These are phyloP conservation scores for Microthyrium microscopicum DNA, from an alignment of 2,329 filamentous ascomycete genomes.

Conservation along the genomic window DNA sequence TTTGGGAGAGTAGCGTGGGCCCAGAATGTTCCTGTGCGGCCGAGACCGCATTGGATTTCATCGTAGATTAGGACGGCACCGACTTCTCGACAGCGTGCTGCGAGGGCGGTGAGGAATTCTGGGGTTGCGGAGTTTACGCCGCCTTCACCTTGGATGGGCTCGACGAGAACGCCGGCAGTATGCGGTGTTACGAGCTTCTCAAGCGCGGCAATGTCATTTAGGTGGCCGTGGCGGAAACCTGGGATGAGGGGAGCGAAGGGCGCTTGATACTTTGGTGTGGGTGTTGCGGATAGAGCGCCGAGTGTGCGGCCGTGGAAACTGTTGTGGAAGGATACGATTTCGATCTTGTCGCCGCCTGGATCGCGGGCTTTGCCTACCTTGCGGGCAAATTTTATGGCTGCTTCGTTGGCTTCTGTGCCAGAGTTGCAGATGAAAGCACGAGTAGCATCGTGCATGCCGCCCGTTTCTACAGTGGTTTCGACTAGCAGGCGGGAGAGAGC, in stretches of 20 bases:
- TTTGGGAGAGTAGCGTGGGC: slow-evolving; percentile 60
- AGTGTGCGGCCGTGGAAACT: slow-evolving; percentile 96
- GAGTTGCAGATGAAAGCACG: slow-evolving; percentile 92
- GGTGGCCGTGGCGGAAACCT: slow-evolving; percentile 73
- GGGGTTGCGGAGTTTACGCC: slow-evolving; percentile 72
- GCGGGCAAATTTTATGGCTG: slow-evolving; percentile 88
- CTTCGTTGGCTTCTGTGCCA: slow-evolving; percentile 92
- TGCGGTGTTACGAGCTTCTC: slow-evolving; percentile 59
- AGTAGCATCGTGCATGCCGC: slow-evolving; percentile 64
- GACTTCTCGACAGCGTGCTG: slow-evolving; percentile 67
- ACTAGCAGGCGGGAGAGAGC: slow-evolving; percentile 73
- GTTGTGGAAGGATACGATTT: slow-evolving; percentile 78
- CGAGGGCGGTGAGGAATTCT: slow-evolving; percentile 73
- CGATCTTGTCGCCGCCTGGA: slow-evolving; percentile 55
- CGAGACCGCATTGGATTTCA: slow-evolving; percentile 90
- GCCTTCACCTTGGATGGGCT: slow-evolving; percentile 95
- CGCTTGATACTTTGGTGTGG: slow-evolving; percentile 93
- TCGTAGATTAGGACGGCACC: slow-evolving; percentile 85
- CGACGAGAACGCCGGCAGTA: slow-evolving; percentile 88
- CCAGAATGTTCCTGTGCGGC: slow-evolving; percentile 79
- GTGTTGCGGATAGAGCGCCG: slow-evolving; percentile 87
- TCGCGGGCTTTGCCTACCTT: slow-evolving; percentile 71
- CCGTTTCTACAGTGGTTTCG: slow-evolving; percentile 60
- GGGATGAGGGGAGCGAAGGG: slow-evolving; percentile 93
- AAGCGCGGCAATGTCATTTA: slow-evolving; percentile 64